Evolutionary conservation across 768 basidiomycete genomes (phyloP).

Genomic region (Brasilioporus rufonigricans): DNA sequence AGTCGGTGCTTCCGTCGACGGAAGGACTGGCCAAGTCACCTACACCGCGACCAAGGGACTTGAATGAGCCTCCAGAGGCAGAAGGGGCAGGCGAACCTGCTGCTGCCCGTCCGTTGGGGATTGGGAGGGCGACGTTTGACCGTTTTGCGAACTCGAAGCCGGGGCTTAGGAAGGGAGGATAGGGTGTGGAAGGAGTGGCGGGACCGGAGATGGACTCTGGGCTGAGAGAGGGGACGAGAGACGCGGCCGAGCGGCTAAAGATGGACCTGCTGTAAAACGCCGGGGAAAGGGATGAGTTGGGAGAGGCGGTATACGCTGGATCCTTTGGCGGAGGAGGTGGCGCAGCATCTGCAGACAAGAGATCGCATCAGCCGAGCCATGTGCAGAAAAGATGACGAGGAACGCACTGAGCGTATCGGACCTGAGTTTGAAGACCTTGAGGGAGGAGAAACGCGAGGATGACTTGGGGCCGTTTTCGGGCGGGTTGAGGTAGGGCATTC

Average conservation of each 20-base stretch:
- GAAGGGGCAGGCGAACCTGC: conserved; percentile 19
- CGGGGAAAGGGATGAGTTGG: neutral
- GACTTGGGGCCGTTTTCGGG: conserved; percentile 18
- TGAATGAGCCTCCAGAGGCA: conserved; percentile 17
- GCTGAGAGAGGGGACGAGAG: conserved; percentile 41
- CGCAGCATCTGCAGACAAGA: conserved; percentile 7
- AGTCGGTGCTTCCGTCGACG: conserved; percentile 28
- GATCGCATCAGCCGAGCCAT: neutral
- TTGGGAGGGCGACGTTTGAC: neutral
- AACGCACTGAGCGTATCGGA: neutral
- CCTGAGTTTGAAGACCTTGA: conserved; percentile 43
- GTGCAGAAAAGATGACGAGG: neutral
- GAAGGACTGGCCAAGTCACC: conserved; percentile 15
- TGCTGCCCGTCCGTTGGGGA: conserved; percentile 5
- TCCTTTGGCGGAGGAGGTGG: conserved; percentile 67
- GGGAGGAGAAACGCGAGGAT: conserved; percentile 40
- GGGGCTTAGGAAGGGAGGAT: neutral
- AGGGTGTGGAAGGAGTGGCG: conserved; percentile 20
- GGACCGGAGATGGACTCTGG: conserved; percentile 18
- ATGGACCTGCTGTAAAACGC: conserved; percentile 32
- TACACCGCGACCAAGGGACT: conserved; percentile 9
- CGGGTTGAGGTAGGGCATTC: conserved; percentile 2
- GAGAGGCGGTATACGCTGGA: conserved; percentile 28
- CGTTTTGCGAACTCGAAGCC: conserved; percentile 6
- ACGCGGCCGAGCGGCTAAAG: conserved; percentile 44